These are phyloP conservation scores for Nemania serpens DNA, from an alignment of 2,329 filamentous ascomycete genomes.

Conservation along the genomic window DNA sequence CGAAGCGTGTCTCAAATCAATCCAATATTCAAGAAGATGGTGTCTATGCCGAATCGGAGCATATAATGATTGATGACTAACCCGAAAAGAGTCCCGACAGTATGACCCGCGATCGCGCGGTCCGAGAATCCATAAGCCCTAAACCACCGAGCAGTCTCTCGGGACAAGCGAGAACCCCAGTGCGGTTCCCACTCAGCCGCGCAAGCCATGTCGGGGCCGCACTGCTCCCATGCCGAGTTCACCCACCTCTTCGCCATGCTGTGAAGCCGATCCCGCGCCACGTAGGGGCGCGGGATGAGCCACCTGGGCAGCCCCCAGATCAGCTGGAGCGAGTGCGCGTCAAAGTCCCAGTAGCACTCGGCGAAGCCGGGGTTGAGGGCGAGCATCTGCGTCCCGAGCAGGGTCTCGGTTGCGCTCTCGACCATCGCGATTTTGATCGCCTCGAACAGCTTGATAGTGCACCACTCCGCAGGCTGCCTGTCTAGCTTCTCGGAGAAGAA, in stretches of 20 bases:
- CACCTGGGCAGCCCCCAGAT: slow-evolving; percentile 34
- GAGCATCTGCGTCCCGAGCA: slow-evolving; percentile 35
- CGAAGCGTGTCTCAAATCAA: too few relatives aligned
- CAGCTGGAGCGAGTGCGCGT: slow-evolving; percentile 15
- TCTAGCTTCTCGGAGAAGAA: slow-evolving; percentile 25
- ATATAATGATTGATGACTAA: too few relatives aligned
- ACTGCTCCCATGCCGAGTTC: slow-evolving; percentile 20
- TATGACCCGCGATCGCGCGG: slow-evolving; percentile 1
- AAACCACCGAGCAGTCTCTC: slow-evolving; percentile 31
- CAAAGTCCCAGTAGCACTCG: slow-evolving; percentile 21
- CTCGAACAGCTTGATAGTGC: neutral
- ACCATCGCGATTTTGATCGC: slow-evolving; percentile 27
- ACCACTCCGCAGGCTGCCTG: neutral
- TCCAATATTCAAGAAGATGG: too few relatives aligned
- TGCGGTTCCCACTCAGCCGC: slow-evolving; percentile 39
- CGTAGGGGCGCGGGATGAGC: slow-evolving; percentile 27
- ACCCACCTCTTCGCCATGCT: slow-evolving; percentile 22
- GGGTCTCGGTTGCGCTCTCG: slow-evolving; percentile 27
- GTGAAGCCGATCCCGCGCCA: slow-evolving; percentile 26
- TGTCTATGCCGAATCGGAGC: too few relatives aligned
- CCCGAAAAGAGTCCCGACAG: slow-evolving; percentile 15
- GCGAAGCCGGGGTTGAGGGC: slow-evolving; percentile 35
- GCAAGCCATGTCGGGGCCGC: slow-evolving; percentile 29
- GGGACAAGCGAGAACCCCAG: slow-evolving; percentile 34
- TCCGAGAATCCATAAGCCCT: slow-evolving; percentile 26